Evolutionary conservation across 139 green algal genomes (phyloP), one percentile per base, ranked within the genome.

Genomic region (Chlorokybus atmophyticus): DNA sequence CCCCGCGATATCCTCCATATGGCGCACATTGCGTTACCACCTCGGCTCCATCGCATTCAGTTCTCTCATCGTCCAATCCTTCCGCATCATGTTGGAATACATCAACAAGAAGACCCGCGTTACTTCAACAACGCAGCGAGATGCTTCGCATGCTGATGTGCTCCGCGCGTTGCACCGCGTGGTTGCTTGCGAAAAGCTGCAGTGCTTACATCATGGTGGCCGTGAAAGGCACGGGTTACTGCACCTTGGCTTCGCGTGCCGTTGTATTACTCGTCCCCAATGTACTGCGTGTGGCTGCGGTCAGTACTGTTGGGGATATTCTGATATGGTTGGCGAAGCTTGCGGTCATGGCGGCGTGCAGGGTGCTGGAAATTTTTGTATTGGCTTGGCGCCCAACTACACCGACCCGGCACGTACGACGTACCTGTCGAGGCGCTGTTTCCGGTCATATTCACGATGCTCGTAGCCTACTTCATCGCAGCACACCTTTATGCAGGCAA

Each of bases 151-250:
- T 50, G 40, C 19, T 73, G n/a, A 82, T 89, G 75, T 82, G 69
- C 59, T 83, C 77, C 75, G 52, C 86, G 14, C 78, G 73, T 47
- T 85, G 66, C 68, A 78, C 67, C 53, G 59, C 87, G 71, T 87
- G 79, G 82, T 77, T 58, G 52, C 49, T 90, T 4, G 79, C 92
- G 63, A 85, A 86, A 57, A 79, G 92, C 67, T 61, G 77, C 7
- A 93, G 92, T 52, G 73, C 84, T 1, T 93, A 85, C 74, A 88
- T 93, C 67, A 77, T 93, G 41, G 66, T 92, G 3, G 83, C 79
- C 19, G 52, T 82, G 10, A 75, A 80, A 35, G 79, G 77, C 41
- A 69, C 27, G 4, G 42, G 53, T 35, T 86, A 82, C 62, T 88
- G 81, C 64, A 55, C 23, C 32, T 84, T 58, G 68, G 79, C 74